These are phyloP conservation scores for Saussurea involucrata DNA, from an alignment of 129 eudicot species.

Conservation along the genomic window DNA sequence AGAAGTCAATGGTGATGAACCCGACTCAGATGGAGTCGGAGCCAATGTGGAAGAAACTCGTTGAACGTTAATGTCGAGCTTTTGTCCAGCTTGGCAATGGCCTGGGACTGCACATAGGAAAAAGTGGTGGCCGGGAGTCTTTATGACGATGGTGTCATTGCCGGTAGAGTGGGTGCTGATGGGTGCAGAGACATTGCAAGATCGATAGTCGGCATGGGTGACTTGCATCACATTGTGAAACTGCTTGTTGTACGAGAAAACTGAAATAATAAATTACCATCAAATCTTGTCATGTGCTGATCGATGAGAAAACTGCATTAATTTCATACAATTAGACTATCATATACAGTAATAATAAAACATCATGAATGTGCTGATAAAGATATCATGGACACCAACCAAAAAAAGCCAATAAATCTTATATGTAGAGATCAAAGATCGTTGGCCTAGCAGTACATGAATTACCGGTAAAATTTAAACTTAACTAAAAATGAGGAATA, in stretches of 20 bases:
- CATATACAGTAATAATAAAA: neutral
- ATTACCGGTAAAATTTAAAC: no score
- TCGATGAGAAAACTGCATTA: neutral
- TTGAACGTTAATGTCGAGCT: conserved; percentile 66
- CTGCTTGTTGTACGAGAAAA: conserved; percentile 68
- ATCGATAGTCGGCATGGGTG: conserved; percentile 47
- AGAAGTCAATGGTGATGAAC: conserved; percentile 33
- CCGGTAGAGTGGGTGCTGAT: conserved; percentile 71
- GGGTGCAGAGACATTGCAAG: conserved; percentile 72
- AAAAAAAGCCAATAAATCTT: neutral
- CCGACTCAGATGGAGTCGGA: conserved; percentile 34
- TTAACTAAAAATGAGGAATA: neutral
- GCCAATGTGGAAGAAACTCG: conserved; percentile 31
- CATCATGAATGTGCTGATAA: neutral
- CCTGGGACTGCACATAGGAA: conserved; percentile 86
- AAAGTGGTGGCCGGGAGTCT: conserved; percentile 59
- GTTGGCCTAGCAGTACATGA: neutral
- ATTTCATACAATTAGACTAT: neutral
- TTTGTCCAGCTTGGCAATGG: conserved; percentile 91
- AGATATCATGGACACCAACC: neutral
- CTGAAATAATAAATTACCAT: conserved; percentile 32
- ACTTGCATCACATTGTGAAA: conserved; percentile 99
- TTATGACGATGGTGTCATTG: conserved; percentile 60
- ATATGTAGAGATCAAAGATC: neutral
- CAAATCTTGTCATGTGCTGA: neutral